These are phyloP conservation scores for Solanum bulbocastanum DNA, from an alignment of 257 asterid species.

Conservation along the genomic window DNA sequence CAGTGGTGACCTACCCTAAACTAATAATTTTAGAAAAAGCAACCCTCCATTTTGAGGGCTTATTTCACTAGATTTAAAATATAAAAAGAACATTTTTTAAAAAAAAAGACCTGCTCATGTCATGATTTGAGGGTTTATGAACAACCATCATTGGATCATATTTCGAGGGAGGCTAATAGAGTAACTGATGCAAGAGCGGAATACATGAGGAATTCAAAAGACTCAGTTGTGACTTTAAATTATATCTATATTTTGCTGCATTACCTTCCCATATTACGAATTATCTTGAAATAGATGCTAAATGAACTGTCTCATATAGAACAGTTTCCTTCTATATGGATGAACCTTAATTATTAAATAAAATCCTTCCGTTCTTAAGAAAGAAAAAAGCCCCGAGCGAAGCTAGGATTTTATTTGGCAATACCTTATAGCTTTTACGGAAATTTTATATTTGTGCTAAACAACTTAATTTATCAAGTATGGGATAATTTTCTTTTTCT, in stretches of 20 bases:
- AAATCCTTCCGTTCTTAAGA: neutral
- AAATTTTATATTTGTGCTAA: neutral
- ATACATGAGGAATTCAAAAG: too few species aligned
- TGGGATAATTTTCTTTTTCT: neutral
- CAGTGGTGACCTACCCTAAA: slow-evolving; percentile 15
- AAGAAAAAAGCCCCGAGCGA: too few species aligned
- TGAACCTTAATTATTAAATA: too few species aligned
- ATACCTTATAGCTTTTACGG: neutral
- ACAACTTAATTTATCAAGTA: neutral
- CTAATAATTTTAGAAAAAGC: neutral
- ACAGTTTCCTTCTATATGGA: neutral
- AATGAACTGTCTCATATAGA: too few species aligned
- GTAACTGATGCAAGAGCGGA: neutral
- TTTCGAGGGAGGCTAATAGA: neutral
- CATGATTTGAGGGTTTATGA: neutral
- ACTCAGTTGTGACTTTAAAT: neutral
- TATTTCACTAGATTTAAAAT: neutral
- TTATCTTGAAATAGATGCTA: neutral
- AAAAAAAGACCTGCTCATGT: neutral
- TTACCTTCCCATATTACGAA: neutral
- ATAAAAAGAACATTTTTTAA: neutral
- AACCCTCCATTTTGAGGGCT: neutral
- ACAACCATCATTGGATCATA: neutral
- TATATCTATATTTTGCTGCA: neutral
- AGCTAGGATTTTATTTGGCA: neutral